Base-by-base conservation (phyloP, 73 alveolate genomes). In the Stentor coeruleus region DNA sequence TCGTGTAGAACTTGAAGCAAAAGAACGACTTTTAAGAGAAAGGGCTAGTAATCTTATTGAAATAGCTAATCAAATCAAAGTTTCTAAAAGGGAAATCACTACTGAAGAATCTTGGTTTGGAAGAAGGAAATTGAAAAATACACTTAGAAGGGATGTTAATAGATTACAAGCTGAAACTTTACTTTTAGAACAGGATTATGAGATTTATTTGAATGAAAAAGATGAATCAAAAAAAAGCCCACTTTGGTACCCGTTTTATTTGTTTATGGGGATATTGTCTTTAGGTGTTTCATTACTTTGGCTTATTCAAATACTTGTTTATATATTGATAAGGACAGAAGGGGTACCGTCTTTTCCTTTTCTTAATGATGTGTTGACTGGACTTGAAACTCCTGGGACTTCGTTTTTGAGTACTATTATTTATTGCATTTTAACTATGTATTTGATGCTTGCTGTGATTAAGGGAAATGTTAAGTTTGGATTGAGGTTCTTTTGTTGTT, bases 391-490 rank as follows among this genome's bases (percentile, higher is more conserved):
- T 37, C 84, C 94, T 15, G 82, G 89, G 39, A 93, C 90, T 2
- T 90, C 91, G 26, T 86, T 95, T 58, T 42, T 95, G 37, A 84
- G 95, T 3, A 81, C 90, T 6, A 89, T 83, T 58, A 60, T 91
- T 72, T 93, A 90, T 77, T 91, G 96, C 15, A 38, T 89, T 2
- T 75, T 95, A 6, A 85, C 94, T 3, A 49, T 88, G 59, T 93
- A 95, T 76, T 77, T 95, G 82, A 76, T 95, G 81, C 81, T 86
- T 72, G 84, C 93, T 35, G 85, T 96, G 2, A 55, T 93, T 35
- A 93, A 95, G 79, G 99, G 99, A 4, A 93, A 93, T 81, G 87
- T 95, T 14, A 95, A 91, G 81, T 84, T 95, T 59, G 99, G 99
- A 3, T 74, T 95, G 74, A 88, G 99, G 76, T 88, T 88, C 80